Conservation (phyloP, 306 rosid species). For the Ochetophila trinervis region DNA sequence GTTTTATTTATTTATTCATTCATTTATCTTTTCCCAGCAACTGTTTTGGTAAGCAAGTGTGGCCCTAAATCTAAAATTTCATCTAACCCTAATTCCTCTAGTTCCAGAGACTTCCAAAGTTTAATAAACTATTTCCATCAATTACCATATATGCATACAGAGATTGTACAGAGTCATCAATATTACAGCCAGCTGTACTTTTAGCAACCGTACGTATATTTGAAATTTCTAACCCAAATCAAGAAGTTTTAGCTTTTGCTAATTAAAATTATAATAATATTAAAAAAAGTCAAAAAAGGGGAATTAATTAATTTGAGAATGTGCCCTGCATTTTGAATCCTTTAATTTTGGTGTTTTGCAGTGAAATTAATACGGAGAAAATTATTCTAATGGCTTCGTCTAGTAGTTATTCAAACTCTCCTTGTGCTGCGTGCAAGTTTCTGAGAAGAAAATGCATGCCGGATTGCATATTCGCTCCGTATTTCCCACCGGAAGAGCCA, state of each 20-base stretch:
- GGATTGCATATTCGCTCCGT: conserved; percentile 75
- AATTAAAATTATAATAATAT: no score
- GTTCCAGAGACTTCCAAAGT: neutral
- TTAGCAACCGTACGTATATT: no score
- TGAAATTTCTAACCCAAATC: no score
- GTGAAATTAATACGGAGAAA: neutral
- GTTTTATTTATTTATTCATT: no score
- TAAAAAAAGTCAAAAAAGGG: no score
- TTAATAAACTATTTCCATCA: no score
- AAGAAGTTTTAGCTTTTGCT: no score
- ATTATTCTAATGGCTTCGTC: conserved; percentile 53
- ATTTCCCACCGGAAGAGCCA: conserved; percentile 88
- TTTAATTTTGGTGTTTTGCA: no score
- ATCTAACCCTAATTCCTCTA: conserved; percentile 33
- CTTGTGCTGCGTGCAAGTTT: conserved; percentile 95
- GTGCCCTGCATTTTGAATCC: no score
- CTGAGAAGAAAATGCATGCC: conserved; percentile 77
- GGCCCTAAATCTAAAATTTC: neutral
- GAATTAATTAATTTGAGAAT: no score
- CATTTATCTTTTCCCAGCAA: neutral
- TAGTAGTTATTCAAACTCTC: conserved; percentile 59
- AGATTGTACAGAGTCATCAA: neutral
- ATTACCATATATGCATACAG: no score
- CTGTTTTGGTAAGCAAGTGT: neutral
- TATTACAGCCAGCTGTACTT: neutral